phyloP scores from a whole-genome alignment of 2,329 filamentous ascomycete genomes.

The Fusarium xyrophilum region DNA sequence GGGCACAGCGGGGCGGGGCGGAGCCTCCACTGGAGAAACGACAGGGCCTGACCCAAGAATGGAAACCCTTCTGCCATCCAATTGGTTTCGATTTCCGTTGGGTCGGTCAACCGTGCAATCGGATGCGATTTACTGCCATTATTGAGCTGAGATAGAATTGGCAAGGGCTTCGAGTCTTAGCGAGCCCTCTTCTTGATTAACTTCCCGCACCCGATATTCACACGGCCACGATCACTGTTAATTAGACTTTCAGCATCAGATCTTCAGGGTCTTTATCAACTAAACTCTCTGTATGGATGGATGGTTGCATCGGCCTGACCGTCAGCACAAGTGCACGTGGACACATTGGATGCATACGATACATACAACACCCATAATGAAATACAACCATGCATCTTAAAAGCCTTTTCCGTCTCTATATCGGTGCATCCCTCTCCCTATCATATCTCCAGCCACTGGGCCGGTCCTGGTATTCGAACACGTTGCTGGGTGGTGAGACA shows the following conservation, averaged over 20 bases:
- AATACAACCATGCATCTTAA: neutral
- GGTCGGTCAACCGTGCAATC: neutral
- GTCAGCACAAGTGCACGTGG: conserved; percentile 1
- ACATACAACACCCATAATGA: neutral
- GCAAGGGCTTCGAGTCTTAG: neutral
- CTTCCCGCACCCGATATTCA: neutral
- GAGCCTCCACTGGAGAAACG: neutral
- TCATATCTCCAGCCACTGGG: neutral
- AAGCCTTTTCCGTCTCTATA: conserved; percentile 16
- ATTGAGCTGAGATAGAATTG: neutral
- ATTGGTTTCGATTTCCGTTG: conserved; percentile 27
- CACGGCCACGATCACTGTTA: neutral
- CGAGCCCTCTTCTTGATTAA: neutral
- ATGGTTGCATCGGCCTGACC: conserved; percentile 32
- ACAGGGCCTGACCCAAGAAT: conserved; percentile 25
- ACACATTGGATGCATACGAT: neutral
- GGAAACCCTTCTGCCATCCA: conserved; percentile 6
- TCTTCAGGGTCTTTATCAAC: neutral
- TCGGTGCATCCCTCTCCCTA: neutral
- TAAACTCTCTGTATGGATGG: conserved; percentile 3
- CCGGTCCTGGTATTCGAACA: conserved; percentile 1
- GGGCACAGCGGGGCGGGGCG: neutral
- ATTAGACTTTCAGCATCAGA: neutral
- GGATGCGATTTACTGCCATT: neutral
- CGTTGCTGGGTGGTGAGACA: conserved; percentile 18